Conservation (phyloP, 805 yeast genomes). For the Kregervanrija pseudodelftensis region DNA sequence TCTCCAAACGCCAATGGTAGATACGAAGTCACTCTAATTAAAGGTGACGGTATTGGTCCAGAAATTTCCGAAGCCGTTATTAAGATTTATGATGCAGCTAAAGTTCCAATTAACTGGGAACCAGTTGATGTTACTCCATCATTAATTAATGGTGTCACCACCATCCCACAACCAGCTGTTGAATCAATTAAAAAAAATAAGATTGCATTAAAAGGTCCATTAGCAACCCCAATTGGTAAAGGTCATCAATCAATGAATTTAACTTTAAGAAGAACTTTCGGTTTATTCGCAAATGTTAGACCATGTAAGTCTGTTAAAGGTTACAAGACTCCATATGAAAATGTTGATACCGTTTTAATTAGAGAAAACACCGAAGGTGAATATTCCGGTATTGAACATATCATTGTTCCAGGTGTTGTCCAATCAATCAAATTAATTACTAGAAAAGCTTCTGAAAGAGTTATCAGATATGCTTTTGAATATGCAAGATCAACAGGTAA, state of each 20-base stretch:
- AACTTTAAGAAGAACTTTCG: conserved; percentile 95
- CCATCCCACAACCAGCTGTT: conserved; percentile 87
- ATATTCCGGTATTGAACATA: conserved; percentile 98
- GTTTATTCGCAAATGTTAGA: conserved; percentile 93
- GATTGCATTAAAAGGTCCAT: conserved; percentile 96
- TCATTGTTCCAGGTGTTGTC: conserved; percentile 96
- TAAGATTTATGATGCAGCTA: conserved; percentile 86
- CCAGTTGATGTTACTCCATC: conserved; percentile 93
- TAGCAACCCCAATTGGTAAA: conserved; percentile 98
- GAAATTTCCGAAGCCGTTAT: conserved; percentile 94
- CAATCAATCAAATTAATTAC: conserved; percentile 97
- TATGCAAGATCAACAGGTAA: conserved; percentile 85
- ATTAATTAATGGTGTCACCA: conserved; percentile 84
- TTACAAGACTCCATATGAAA: conserved; percentile 80
- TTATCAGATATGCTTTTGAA: conserved; percentile 94
- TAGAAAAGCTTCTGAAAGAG: conserved; percentile 92
- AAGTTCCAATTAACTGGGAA: conserved; percentile 96
- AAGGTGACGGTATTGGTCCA: conserved; percentile 97
- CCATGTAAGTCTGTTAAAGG: conserved; percentile 94
- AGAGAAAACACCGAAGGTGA: conserved; percentile 99
- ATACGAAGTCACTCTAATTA: conserved; percentile 90
- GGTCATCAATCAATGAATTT: conserved; percentile 97
- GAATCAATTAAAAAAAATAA: conserved; percentile 87
- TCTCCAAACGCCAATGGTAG: conserved; percentile 67
- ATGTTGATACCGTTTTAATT: conserved; percentile 91